Evolutionary conservation across 495 filamentous ascomycete species (phyloP).

Genomic region (Aspergillus mulundensis): DNA sequence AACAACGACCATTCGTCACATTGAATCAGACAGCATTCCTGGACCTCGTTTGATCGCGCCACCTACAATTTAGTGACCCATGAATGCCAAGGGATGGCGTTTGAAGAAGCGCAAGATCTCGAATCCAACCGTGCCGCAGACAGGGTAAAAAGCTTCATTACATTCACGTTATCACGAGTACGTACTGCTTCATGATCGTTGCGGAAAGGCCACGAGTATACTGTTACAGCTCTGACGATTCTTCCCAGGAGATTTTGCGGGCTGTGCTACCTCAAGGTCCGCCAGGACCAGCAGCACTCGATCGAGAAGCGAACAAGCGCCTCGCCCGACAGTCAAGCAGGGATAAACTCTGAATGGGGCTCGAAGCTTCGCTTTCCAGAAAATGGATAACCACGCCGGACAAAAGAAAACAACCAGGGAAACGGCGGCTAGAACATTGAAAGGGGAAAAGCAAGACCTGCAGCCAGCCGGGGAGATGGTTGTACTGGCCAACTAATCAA

Average conservation of each 20-base stretch:
- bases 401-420: slow-evolving; percentile 4
- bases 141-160: neutral
- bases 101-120: slow-evolving; percentile 1
- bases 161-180: neutral
- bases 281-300: neutral
- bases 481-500: slow-evolving; percentile 22
- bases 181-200: neutral
- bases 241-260: neutral
- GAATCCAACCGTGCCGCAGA: neutral
- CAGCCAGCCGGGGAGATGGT: slow-evolving; percentile 25
- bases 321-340: neutral
- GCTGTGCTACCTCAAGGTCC: slow-evolving; percentile 3
- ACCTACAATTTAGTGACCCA: neutral
- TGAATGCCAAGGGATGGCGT: neutral
- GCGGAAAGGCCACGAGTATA: neutral
- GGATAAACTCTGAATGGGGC: neutral
- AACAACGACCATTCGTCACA: neutral
- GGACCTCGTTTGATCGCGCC: neutral
- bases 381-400: neutral
- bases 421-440: neutral
- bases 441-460: slow-evolving; percentile 14
- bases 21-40: neutral
- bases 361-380: slow-evolving; percentile 4
- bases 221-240: neutral
- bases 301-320: slow-evolving; percentile 1